phyloP scores from a whole-genome alignment of 495 filamentous ascomycete species.

The Annulohypoxylon bovei region DNA sequence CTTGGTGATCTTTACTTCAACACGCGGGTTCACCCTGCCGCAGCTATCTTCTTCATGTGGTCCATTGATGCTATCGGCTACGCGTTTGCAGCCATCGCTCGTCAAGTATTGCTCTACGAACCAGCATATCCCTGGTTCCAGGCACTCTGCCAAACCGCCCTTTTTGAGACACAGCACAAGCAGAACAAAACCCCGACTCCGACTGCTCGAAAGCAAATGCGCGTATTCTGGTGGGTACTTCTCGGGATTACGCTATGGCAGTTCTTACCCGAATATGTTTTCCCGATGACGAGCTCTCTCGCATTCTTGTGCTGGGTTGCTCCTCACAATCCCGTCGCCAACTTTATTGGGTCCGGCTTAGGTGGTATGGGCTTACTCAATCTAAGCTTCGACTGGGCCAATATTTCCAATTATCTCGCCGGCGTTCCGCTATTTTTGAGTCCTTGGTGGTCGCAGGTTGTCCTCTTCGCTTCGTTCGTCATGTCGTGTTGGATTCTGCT shows the following conservation, averaged over 20 bases:
- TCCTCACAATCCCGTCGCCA: conserved; percentile 62
- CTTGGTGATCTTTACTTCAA: conserved; percentile 65
- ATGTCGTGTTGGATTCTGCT: conserved; percentile 66
- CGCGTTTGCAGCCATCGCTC: conserved; percentile 63
- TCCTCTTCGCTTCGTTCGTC: conserved; percentile 63
- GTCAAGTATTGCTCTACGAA: conserved; percentile 64
- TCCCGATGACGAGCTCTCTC: conserved; percentile 65
- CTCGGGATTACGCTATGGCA: conserved; percentile 65
- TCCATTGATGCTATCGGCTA: conserved; percentile 66
- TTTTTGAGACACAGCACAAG: conserved; percentile 66
- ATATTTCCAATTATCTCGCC: conserved; percentile 60
- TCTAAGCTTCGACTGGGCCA: conserved; percentile 66
- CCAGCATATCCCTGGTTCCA: conserved; percentile 63
- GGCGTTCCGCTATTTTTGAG: conserved; percentile 61
- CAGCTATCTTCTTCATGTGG: conserved; percentile 67
- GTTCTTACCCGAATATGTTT: conserved; percentile 67
- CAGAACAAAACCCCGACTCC: conserved; percentile 59
- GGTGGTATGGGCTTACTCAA: conserved; percentile 70
- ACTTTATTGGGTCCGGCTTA: conserved; percentile 66
- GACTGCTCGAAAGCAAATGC: conserved; percentile 62
- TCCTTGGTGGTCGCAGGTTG: conserved; percentile 65
- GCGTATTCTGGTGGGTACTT: conserved; percentile 63
- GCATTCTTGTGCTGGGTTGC: conserved; percentile 72
- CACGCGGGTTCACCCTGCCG: conserved; percentile 57
- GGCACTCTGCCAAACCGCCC: conserved; percentile 63